phyloP scores from a whole-genome alignment of 352 stramenopile genomes.

The Pythium guiyangense region DNA sequence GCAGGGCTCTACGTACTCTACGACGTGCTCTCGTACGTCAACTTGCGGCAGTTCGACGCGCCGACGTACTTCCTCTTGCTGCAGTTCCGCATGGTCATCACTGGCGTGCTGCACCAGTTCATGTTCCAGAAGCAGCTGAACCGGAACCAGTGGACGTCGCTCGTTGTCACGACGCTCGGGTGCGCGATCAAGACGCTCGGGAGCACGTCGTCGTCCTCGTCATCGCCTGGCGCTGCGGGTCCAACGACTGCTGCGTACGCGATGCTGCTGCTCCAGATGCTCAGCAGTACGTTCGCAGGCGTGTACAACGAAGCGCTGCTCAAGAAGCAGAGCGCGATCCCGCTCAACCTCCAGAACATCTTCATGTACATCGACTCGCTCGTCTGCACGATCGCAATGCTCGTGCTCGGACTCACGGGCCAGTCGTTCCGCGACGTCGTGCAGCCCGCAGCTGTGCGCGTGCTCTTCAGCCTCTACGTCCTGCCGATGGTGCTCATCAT shows the following conservation, averaged over 20 bases:
- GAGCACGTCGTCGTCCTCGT: conserved; percentile 6
- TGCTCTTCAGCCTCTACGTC: conserved; percentile 72
- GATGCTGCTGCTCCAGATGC: conserved; percentile 65
- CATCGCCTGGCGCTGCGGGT: conserved; percentile 6
- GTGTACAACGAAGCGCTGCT: conserved; percentile 85
- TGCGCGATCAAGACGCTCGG: conserved; percentile 77
- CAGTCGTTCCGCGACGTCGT: conserved; percentile 58
- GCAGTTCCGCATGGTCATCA: conserved; percentile 80
- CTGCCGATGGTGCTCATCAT: conserved; percentile 83
- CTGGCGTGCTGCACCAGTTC: conserved; percentile 65
- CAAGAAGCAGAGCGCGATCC: conserved; percentile 67
- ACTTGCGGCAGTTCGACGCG: conserved; percentile 67
- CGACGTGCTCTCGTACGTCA: conserved; percentile 82
- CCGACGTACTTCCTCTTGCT: conserved; percentile 77
- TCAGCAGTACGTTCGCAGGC: conserved; percentile 76
- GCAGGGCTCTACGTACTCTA: conserved; percentile 77
- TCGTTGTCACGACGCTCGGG: conserved; percentile 62
- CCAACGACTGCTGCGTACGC: conserved; percentile 48
- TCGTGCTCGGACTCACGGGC: conserved; percentile 60
- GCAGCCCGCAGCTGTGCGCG: conserved; percentile 33
- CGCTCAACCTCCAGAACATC: conserved; percentile 77
- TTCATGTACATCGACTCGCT: conserved; percentile 87
- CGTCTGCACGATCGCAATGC: conserved; percentile 58
- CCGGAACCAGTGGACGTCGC: conserved; percentile 72
- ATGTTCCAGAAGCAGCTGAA: conserved; percentile 76